Conservation (phyloP, 441 rosid species). For the Syzygium syzygioides region DNA sequence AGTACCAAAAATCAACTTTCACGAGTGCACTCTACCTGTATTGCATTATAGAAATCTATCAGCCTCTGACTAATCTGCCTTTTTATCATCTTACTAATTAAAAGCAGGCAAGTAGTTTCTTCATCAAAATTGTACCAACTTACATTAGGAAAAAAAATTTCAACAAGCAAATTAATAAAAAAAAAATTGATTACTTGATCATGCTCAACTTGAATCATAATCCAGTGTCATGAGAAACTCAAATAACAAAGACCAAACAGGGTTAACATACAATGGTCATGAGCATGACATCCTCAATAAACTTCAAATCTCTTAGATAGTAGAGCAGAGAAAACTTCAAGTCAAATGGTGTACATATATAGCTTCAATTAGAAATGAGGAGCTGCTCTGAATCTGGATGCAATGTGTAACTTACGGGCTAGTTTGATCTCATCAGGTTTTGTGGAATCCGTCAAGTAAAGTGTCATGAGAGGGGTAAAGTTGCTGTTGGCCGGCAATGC, state of each 20-base stretch:
- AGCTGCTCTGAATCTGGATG: not conserved
- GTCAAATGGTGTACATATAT: not conserved
- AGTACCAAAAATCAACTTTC: not conserved
- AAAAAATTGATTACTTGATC: not conserved
- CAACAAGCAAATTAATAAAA: not conserved
- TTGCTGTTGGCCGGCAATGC: slow-evolving; percentile 40
- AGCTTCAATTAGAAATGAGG: not conserved
- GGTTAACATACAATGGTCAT: not conserved
- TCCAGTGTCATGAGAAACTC: not conserved
- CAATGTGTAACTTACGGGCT: slow-evolving; percentile 41
- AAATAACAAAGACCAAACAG: not conserved
- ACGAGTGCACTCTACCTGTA: not conserved
- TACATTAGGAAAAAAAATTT: not conserved
- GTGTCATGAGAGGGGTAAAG: slow-evolving; percentile 83
- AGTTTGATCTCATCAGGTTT: slow-evolving; percentile 75
- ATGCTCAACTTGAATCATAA: not conserved
- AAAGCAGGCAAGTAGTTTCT: not conserved
- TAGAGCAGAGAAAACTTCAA: not conserved
- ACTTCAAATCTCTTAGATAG: not conserved
- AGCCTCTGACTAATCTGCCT: not conserved
- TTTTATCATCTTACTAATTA: not conserved
- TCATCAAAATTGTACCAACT: not conserved
- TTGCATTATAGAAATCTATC: not conserved
- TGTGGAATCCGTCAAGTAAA: slow-evolving; percentile 72
- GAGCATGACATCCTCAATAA: not conserved